These are phyloP conservation scores for Stipa capillata DNA, from an alignment of 176 grass and related monocot species.

Conservation along the genomic window DNA sequence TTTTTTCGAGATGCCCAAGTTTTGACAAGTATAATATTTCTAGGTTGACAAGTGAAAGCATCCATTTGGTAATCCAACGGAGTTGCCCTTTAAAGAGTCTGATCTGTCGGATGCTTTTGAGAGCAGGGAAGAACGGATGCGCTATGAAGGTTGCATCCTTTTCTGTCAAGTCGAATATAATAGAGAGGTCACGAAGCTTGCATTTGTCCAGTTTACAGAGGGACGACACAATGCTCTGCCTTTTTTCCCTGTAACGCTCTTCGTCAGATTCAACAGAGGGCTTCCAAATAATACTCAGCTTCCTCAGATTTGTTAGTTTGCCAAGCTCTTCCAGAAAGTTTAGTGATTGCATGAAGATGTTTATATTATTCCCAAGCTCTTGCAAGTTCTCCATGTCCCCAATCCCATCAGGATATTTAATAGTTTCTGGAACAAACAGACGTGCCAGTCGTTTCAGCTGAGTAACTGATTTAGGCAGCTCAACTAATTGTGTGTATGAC, in stretches of 20 bases:
- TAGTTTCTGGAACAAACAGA: background rate
- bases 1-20: no score
- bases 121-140: no score
- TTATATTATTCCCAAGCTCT: background rate
- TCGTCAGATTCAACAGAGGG: background rate
- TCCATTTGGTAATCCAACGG: no score
- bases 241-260: background rate
- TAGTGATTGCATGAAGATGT: background rate
- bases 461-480: background rate
- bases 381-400: background rate
- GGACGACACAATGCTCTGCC: background rate
- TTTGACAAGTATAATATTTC: no score
- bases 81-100: no score
- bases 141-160: no score
- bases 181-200: no score
- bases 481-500: fast-evolving
- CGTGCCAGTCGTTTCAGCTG: background rate
- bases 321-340: background rate
- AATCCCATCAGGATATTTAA: background rate
- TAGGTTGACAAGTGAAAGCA: no score
- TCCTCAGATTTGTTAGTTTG: background rate
- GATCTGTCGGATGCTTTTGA: no score
- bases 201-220: background rate
- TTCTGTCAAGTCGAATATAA: no score
- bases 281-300: background rate